These are phyloP conservation scores for Schizophyllum amplum DNA, from an alignment of 1,284 basidiomycete genomes.

Conservation along the genomic window DNA sequence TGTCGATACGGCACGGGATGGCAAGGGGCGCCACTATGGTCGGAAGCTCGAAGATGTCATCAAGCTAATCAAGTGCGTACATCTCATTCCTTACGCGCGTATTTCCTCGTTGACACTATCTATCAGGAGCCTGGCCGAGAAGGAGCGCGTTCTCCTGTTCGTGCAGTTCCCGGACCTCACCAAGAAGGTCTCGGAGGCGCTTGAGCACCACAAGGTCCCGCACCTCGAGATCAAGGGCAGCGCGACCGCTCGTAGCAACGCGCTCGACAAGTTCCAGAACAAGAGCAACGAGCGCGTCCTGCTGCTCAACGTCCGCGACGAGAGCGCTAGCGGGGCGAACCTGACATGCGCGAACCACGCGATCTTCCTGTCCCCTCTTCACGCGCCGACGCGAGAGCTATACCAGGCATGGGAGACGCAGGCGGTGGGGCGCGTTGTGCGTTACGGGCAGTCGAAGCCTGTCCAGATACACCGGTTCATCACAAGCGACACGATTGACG, in stretches of 20 bases:
- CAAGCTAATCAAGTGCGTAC: slow-evolving; percentile 67
- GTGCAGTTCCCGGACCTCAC: slow-evolving; percentile 92
- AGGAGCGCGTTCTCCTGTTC: slow-evolving; percentile 85
- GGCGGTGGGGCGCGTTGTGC: slow-evolving; percentile 81
- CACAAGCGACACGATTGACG: slow-evolving; percentile 79
- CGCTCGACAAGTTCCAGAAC: slow-evolving; percentile 79
- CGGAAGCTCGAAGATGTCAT: slow-evolving; percentile 85
- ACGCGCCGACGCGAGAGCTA: slow-evolving; percentile 70
- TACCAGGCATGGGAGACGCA: slow-evolving; percentile 87
- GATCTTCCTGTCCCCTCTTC: slow-evolving; percentile 87
- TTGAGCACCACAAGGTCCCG: slow-evolving; percentile 62
- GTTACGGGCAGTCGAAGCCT: slow-evolving; percentile 78
- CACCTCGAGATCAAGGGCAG: slow-evolving; percentile 81
- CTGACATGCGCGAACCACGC: slow-evolving; percentile 91
- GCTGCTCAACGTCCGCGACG: slow-evolving; percentile 87
- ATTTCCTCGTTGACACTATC: slow-evolving; percentile 9
- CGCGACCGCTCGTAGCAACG: slow-evolving; percentile 71
- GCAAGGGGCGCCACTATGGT: slow-evolving; percentile 75
- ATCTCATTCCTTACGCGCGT: neutral
- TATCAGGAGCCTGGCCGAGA: slow-evolving; percentile 57
- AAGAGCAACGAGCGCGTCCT: slow-evolving; percentile 71
- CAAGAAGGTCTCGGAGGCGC: slow-evolving; percentile 82
- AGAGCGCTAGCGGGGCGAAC: slow-evolving; percentile 90
- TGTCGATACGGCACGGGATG: slow-evolving; percentile 65
- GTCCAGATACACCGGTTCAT: slow-evolving; percentile 80